These are phyloP conservation scores for Hypoxylon sp. DNA, from an alignment of 2,329 filamentous ascomycete genomes.

Conservation along the genomic window DNA sequence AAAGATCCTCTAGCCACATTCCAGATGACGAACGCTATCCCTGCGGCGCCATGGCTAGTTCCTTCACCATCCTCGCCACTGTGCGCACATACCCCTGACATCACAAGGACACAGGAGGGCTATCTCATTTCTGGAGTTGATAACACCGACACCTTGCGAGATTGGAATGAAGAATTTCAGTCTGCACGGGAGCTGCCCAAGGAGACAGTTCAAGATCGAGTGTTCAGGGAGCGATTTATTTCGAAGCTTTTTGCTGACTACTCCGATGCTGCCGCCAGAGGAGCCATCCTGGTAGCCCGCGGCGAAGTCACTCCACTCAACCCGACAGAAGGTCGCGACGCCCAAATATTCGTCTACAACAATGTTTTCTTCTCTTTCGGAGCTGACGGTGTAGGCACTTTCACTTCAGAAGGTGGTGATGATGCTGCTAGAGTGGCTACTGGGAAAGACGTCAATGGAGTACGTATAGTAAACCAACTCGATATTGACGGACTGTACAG, in stretches of 20 bases:
- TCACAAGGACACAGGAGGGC: conserved; percentile 91
- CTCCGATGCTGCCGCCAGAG: conserved; percentile 92
- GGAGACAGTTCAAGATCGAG: conserved; percentile 93
- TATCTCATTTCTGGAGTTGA: conserved; percentile 92
- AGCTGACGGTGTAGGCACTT: conserved; percentile 96
- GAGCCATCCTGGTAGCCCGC: conserved; percentile 90
- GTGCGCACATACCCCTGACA: conserved; percentile 82
- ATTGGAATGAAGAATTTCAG: conserved; percentile 99
- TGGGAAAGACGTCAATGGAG: conserved; percentile 95
- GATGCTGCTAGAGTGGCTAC: conserved; percentile 96
- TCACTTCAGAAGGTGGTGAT: conserved; percentile 95
- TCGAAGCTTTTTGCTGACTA: conserved; percentile 98
- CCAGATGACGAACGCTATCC: conserved; percentile 95
- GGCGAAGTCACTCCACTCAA: conserved; percentile 95
- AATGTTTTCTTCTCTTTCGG: conserved; percentile 99
- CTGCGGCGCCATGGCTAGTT: conserved; percentile 92
- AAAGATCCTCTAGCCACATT: conserved; percentile 93
- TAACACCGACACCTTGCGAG: conserved; percentile 92
- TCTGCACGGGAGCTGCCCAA: conserved; percentile 95
- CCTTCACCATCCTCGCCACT: conserved; percentile 75
- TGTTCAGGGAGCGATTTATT: conserved; percentile 93
- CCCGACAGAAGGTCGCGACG: conserved; percentile 91
- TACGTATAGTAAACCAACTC: conserved; percentile 95
- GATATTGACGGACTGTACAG: conserved; percentile 96
- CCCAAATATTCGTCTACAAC: conserved; percentile 99